Conservation (phyloP, 1,284 basidiomycete species). For the Boletellus deceptivus region DNA sequence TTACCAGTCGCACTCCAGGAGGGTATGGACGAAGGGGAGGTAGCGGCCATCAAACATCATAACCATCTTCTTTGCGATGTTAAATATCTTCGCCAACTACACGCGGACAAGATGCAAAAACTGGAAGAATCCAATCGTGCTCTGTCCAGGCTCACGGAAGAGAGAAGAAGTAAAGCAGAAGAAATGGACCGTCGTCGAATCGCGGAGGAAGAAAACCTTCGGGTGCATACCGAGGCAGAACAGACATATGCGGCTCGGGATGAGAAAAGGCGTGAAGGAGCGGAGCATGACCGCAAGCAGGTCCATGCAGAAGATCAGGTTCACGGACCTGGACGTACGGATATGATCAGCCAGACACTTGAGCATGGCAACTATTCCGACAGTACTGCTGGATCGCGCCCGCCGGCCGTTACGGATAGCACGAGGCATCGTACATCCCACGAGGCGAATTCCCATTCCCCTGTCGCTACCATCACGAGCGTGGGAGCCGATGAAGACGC, state of each 20-base stretch:
- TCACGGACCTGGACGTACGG: conserved; percentile 1
- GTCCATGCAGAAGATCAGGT: conserved; percentile 7
- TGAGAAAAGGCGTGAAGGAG: conserved; percentile 9
- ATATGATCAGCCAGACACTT: neutral
- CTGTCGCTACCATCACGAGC: neutral
- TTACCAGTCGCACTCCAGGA: conserved; percentile 16
- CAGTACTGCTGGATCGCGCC: conserved; percentile 4
- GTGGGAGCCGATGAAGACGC: conserved; percentile 5
- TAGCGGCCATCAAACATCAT: conserved; percentile 8
- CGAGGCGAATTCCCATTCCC: neutral
- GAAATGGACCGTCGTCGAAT: conserved; percentile 13
- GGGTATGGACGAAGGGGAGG: conserved; percentile 27
- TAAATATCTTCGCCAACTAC: conserved; percentile 18
- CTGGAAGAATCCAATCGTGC: conserved; percentile 14
- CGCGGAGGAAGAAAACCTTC: conserved; percentile 20
- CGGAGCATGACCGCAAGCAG: conserved; percentile 2
- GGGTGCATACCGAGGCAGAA: conserved; percentile 8
- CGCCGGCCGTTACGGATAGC: conserved; percentile 6
- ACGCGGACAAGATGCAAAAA: conserved; percentile 16
- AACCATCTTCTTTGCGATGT: conserved; percentile 15
- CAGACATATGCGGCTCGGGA: conserved; percentile 5
- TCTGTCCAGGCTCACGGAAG: conserved; percentile 19
- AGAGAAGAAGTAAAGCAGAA: conserved; percentile 21
- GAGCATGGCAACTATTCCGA: neutral
- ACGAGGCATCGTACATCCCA: conserved; percentile 1